Evolutionary conservation across 2,329 filamentous ascomycete species (phyloP), one percentile per base, ranked within the genome.

Genomic region (Cordyceps tenuipes): DNA sequence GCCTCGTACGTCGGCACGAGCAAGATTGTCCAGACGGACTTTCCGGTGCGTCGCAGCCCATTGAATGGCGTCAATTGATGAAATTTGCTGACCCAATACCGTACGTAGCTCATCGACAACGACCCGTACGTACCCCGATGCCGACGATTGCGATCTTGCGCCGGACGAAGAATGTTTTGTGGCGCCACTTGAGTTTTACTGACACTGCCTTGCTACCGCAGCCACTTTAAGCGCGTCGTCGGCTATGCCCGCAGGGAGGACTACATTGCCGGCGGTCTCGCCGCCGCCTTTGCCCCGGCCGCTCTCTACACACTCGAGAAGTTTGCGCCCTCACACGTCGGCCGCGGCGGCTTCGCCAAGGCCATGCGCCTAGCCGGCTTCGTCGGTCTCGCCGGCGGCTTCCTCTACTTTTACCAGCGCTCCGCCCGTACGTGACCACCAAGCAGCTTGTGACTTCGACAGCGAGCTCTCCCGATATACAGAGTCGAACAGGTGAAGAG

Each of bases 51-150:
- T 79, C 59, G 12, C 43, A 46, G 31, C 51, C 17, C 64, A 57
- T 62, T 64, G 65, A 64, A 34, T 51, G 21, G 44, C 59, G 62
- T 64, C 64, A 68, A 67, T 65, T 61, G 61, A 53, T 52, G 59
- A 62, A 61, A 62, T 65, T 65, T 61, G 65, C 62, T 67, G 64
- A 68, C 60, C 51, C 62, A 61, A 64, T 60, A 48, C 70, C 70
- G 67, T 77, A 99, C 70, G 67, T 77, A 99, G 94, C 89, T 97
- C 79, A 97, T 99, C 77, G 94, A 99, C 81, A 95, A 90, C 79
- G 94, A 99, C 77, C 94, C 94, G 92, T 97, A 92, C 61, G 73
- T 74, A 50, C 60, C 62, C 48, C 55, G 57, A 64, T 13, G 7
- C n/a, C 53, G 19, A 57, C 59, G n/a, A 56, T 48, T 46, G 3